Evolutionary conservation across 2,329 filamentous ascomycete species (phyloP).

Genomic region (Triangularia verruculosa): DNA sequence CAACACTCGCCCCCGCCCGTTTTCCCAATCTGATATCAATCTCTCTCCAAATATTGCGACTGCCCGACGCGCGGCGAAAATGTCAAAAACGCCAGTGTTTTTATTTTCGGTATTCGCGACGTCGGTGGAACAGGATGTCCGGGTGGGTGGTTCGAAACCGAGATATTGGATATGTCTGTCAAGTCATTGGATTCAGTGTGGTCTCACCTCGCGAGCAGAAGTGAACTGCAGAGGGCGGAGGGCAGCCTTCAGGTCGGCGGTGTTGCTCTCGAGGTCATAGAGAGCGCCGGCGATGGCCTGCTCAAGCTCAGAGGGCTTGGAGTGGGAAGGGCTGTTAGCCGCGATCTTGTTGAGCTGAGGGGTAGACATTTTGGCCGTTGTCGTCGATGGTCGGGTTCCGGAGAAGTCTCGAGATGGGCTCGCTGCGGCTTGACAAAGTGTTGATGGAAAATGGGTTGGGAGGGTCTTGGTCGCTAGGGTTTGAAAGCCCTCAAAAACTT

Average conservation of each 20-base stretch:
- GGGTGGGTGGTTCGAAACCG: slow-evolving; percentile 33
- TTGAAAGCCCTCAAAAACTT: slow-evolving; percentile 25
- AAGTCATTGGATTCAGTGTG: slow-evolving; percentile 35
- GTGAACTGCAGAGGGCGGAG: slow-evolving; percentile 98
- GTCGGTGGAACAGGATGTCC: slow-evolving; percentile 45
- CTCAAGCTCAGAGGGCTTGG: slow-evolving; percentile 97
- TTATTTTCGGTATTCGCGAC: slow-evolving; percentile 14
- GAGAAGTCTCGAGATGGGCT: slow-evolving; percentile 12
- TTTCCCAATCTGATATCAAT: slow-evolving; percentile 29
- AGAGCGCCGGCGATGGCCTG: slow-evolving; percentile 94
- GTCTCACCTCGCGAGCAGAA: slow-evolving; percentile 98
- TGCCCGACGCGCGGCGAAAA: slow-evolving; percentile 24
- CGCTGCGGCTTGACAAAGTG: neutral
- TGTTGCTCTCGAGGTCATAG: slow-evolving; percentile 99
- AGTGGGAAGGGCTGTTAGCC: slow-evolving; percentile 91
- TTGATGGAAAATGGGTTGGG: neutral
- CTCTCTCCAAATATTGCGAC: slow-evolving; percentile 25
- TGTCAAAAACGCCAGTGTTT: slow-evolving; percentile 6
- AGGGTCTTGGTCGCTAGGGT: slow-evolving; percentile 21
- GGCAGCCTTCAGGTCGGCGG: slow-evolving; percentile 92
- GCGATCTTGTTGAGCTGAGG: slow-evolving; percentile 97
- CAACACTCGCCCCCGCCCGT: slow-evolving; percentile 18
- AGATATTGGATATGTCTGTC: slow-evolving; percentile 3
- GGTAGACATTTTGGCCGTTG: slow-evolving; percentile 57
- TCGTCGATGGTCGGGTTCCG: slow-evolving; percentile 25